Conservation (phyloP, 371 early-diverging fungal genomes). For the Nematocida minor region DNA sequence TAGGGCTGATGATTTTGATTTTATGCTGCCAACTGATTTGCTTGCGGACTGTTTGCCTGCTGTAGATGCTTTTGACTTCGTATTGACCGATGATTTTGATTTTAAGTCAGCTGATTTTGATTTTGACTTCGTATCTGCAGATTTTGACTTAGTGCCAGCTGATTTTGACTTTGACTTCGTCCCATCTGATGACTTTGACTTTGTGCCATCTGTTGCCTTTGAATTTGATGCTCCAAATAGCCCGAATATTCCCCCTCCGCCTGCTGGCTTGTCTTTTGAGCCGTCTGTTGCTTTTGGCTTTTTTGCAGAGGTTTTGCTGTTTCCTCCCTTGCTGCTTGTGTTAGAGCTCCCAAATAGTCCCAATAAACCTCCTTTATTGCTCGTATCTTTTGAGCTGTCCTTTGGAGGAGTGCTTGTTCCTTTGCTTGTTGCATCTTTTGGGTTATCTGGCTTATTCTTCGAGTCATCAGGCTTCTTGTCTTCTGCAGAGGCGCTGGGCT, state of each 20-base stretch:
- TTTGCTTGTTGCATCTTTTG: slow-evolving; percentile 5
- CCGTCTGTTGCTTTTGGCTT: neutral
- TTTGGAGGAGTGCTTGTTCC: neutral
- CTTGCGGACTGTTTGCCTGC: no score
- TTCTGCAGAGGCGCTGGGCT: no score
- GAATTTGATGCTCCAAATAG: neutral
- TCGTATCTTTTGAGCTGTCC: neutral
- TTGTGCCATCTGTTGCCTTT: neutral
- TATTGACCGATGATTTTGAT: no score
- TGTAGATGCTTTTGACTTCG: no score
- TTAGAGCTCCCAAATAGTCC: slow-evolving; percentile 3
- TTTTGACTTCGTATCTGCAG: neutral
- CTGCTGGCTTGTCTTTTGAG: no score
- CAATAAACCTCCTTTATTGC: neutral
- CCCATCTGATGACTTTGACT: neutral
- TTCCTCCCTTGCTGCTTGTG: neutral
- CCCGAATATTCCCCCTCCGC: neutral
- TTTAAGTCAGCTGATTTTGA: neutral
- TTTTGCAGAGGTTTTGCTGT: neutral
- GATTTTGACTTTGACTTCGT: neutral
- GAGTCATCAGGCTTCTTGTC: no score
- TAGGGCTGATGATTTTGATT: no score
- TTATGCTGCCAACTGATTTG: neutral
- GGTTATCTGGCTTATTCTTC: no score
- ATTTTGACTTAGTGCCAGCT: neutral